These are phyloP conservation scores for Pilaira anomala DNA, from an alignment of 192 early-diverging fungal species.

Conservation along the genomic window DNA sequence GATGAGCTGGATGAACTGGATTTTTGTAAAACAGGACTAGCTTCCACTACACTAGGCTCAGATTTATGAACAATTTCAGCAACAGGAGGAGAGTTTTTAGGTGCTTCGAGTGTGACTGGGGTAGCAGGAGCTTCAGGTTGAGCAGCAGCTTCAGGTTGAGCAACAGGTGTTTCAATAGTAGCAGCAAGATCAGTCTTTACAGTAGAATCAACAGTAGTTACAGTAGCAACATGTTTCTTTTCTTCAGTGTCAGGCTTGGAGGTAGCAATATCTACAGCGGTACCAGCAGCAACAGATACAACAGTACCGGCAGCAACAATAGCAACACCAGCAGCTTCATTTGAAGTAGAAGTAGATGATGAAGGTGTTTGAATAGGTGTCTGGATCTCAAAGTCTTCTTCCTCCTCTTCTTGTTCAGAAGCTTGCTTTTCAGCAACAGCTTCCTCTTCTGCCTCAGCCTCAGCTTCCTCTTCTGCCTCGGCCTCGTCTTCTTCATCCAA, in stretches of 20 bases:
- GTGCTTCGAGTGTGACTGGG: not conserved
- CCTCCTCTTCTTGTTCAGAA: no score
- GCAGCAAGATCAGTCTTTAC: not conserved
- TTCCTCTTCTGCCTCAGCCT: not conserved
- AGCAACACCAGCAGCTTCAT: not conserved
- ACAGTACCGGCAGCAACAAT: not conserved
- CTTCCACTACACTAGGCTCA: not conserved
- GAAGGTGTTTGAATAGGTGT: slow-evolving; percentile 3
- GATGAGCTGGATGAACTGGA: not conserved
- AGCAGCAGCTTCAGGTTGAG: not conserved
- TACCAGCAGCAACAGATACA: not conserved
- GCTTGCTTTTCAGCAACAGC: no score
- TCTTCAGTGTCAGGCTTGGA: not conserved
- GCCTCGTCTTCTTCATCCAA: slow-evolving; percentile 10
- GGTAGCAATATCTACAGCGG: not conserved
- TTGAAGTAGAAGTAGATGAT: slow-evolving; percentile 8
- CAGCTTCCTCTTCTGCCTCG: slow-evolving; percentile 3
- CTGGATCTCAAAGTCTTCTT: not conserved
- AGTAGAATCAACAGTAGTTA: not conserved
- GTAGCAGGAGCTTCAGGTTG: no score
- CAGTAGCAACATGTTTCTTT: not conserved
- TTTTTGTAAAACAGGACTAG: not conserved
- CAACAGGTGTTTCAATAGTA: not conserved
- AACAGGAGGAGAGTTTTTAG: not conserved
- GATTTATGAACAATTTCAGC: not conserved